These are phyloP conservation scores for Fusarium sp. DNA, from an alignment of 2,329 filamentous ascomycete species.

Conservation along the genomic window DNA sequence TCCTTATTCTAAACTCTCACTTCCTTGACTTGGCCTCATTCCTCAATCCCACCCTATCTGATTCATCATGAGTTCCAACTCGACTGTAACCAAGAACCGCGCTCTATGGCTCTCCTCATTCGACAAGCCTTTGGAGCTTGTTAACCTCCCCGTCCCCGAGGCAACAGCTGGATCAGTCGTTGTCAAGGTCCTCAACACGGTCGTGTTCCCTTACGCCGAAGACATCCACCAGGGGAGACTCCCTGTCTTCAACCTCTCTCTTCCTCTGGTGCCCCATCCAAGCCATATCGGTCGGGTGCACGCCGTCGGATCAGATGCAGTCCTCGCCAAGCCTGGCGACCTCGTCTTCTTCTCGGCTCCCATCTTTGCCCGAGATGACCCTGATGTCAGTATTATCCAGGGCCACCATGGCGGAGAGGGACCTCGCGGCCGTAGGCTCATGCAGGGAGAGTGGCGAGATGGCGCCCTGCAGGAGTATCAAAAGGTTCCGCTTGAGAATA, in stretches of 20 bases:
- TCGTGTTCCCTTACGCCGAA: background rate
- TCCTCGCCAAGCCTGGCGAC: background rate
- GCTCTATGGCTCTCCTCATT: background rate
- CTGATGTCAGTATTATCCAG: conserved; percentile 1
- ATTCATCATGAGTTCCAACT: background rate
- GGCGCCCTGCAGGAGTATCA: conserved; percentile 10
- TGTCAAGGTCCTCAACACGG: background rate
- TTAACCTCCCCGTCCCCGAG: background rate
- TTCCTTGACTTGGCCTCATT: background rate
- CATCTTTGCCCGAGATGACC: background rate
- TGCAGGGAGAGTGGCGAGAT: conserved; percentile 16
- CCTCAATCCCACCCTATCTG: background rate
- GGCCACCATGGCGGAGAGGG: conserved; percentile 14
- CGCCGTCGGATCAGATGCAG: background rate
- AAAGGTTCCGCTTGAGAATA: conserved; percentile 10
- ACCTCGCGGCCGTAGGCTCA: conserved; percentile 5
- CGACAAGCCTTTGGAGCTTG: background rate
- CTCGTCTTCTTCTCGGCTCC: background rate
- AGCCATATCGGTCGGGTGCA: background rate
- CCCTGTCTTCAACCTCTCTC: background rate
- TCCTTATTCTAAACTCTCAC: background rate
- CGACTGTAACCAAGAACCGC: background rate
- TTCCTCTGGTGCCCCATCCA: background rate
- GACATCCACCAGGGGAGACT: background rate
- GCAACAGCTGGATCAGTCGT: background rate